These are phyloP conservation scores for Polytrichum formosum DNA, from an alignment of 225 moss, liverwort and hornwort species.

Conservation along the genomic window DNA sequence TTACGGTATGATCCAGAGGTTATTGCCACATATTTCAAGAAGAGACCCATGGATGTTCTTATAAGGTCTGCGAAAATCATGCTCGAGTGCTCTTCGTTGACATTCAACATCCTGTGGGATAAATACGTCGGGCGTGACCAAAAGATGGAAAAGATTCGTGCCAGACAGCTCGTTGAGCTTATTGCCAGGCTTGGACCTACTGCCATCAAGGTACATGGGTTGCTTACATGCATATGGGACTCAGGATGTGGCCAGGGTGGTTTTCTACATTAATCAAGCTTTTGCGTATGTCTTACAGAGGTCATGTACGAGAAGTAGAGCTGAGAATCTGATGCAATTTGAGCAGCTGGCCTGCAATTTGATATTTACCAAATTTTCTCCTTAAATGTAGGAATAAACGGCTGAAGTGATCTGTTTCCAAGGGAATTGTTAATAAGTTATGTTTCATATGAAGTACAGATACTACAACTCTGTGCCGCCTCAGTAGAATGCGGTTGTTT, in stretches of 20 bases:
- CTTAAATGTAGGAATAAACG: too few species aligned
- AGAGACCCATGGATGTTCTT: constrained; percentile 58
- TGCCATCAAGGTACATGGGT: constrained; percentile 70
- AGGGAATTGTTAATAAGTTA: too few species aligned
- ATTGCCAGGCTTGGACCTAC: constrained; percentile 87
- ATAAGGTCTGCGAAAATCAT: constrained; percentile 63
- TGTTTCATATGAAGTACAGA: too few species aligned
- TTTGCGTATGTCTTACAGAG: too few species aligned
- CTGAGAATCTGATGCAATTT: too few species aligned
- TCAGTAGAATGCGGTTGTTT: too few species aligned
- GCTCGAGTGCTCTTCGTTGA: constrained; percentile 71
- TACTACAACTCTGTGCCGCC: too few species aligned
- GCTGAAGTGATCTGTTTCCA: too few species aligned
- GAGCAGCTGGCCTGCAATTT: too few species aligned
- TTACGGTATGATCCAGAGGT: constrained; percentile 69
- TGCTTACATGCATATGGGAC: not conserved
- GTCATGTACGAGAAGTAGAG: too few species aligned
- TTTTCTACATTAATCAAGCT: too few species aligned
- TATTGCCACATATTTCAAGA: constrained; percentile 70
- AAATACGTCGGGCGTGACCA: constrained; percentile 48
- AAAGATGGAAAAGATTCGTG: constrained; percentile 69
- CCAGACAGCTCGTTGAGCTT: constrained; percentile 82
- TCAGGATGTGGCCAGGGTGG: not conserved
- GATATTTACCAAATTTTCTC: too few species aligned
- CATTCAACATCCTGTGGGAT: constrained; percentile 70